Conservation (phyloP, 306 rosid species). For the Quillaja saponaria region DNA sequence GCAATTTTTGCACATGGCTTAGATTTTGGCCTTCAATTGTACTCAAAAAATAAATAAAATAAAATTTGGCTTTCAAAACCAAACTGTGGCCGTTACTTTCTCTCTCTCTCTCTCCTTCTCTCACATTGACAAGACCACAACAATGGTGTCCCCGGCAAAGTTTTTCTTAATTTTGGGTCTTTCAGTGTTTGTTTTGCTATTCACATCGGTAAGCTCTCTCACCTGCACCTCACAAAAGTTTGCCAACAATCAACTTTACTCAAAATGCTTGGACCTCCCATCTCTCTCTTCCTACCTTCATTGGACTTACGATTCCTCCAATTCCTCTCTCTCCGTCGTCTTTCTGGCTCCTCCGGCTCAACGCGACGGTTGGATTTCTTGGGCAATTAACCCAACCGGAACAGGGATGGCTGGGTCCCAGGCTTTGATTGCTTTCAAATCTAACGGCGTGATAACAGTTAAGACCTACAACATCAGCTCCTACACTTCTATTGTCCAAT, state of each 20-base stretch:
- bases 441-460: conserved; percentile 25
- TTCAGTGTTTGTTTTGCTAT: background rate
- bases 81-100: background rate
- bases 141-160: conserved; percentile 42
- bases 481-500: conserved; percentile 6
- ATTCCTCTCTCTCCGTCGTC: conserved; percentile 62
- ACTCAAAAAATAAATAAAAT: too few relatives aligned
- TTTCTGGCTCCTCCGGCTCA: conserved; percentile 47
- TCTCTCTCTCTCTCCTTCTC: conserved; percentile 17
- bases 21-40: too few relatives aligned
- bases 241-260: conserved; percentile 36
- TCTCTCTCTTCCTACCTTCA: conserved; percentile 58
- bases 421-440: conserved; percentile 44
- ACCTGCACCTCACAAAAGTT: conserved; percentile 57
- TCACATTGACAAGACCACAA: background rate
- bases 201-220: conserved; percentile 35
- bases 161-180: conserved; percentile 19
- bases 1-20: too few relatives aligned
- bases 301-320: conserved; percentile 49
- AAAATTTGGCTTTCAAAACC: too few relatives aligned
- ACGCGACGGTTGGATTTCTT: conserved; percentile 57
- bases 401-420: conserved; percentile 69
- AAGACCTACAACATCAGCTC: conserved; percentile 42
- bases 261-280: conserved; percentile 64
- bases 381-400: conserved; percentile 66